Base-by-base conservation (phyloP, 768 basidiomycete species). In the Termitomyces eurrhizus region DNA sequence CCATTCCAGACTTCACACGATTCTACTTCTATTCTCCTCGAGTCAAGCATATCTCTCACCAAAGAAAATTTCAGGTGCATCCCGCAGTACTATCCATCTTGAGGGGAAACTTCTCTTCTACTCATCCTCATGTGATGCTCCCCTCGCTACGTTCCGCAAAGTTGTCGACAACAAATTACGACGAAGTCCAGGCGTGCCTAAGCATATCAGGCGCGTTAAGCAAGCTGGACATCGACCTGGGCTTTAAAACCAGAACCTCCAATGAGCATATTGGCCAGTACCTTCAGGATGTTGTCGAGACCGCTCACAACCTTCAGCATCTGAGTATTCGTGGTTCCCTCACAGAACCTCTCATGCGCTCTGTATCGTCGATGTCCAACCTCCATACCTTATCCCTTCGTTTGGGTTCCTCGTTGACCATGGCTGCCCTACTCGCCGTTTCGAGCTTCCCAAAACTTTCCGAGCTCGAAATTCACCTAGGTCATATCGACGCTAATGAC, bases 401-500 rank as follows among this genome's bases (percentile, higher is more conserved):
- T 26, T 68, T 75, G 26, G 78, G 79, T 24, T 53, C 66, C 2
- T 74, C 77, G 13, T 66, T 83, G 56, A 72, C 72, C 24, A 68
- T 60, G 16, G 70, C 72, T 26, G 74, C 76, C 12, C 60, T 83
- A 21, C 61, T 72, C 56, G 70, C 75, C 3, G 65, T 82, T 44
- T 72, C 74, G 21, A 59, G 61, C 21, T 75, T 82, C 29, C 76
- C 77, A 9, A 44, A 48, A 35, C 74, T 83, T 58, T 59, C 57
- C 24, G 70, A 79, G 45, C 71, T 84, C 37, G 75, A 81, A 57
- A 56, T 83, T 11, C 81, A 84, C 57, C 78, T 75, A 2, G 70
- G 73, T 11, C 73, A 74, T 62, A 62, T 83, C 32, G 69, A 71
- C 26, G 36, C 62, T 5, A 67, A 74, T 35, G 63, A 65, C 9